Evolutionary conservation across 805 yeast species (phyloP), one percentile per base, ranked within the genome.

Genomic region (Kodamaea sagamina): DNA sequence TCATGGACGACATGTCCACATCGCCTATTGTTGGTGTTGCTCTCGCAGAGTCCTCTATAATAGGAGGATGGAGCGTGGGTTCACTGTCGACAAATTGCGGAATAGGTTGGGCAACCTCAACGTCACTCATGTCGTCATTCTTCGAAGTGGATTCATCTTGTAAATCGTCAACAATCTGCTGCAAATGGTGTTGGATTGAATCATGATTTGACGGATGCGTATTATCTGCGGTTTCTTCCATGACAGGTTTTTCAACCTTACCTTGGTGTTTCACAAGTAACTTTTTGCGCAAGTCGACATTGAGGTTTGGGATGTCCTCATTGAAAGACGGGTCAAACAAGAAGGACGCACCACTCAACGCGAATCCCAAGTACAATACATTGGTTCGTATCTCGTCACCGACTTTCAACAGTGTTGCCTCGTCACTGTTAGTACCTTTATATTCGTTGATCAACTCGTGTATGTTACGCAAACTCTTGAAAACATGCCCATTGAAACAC

Each of bases 291-390:
- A 34, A 12, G 11, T 19, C 25, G 3, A 12, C 26, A 35, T 55
- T 59, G 32, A 68, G 52, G 34, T 65, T 63, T 0, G 76, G 74
- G 17, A 70, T 67, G 35, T 71, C 72, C 32, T 72, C 78, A 35
- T 74, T 71, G 51, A 71, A 84, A 10, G 82, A 79, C 0, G 95
- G 87, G 57, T 89, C 96, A 53, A 86, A 78, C 27, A 89, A 65
- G 34, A 76, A 71, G 25, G 95, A 77, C 6, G 80, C 67, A 18
- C 97, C 96, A 32, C 90, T 79, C 3, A 84, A 50, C 0, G 81
- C 66, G 46, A 81, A 79, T 0, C 85, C 73, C 36, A 86, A 57
- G 39, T 78, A 80, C 7, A 80, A 64, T 19, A 86, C 65, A 51
- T 77, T 74, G 48, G 74, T 76, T 18, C 78, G 68, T 12, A 87